Conservation (phyloP, 768 basidiomycete genomes). For the Mrakia frigida region DNA sequence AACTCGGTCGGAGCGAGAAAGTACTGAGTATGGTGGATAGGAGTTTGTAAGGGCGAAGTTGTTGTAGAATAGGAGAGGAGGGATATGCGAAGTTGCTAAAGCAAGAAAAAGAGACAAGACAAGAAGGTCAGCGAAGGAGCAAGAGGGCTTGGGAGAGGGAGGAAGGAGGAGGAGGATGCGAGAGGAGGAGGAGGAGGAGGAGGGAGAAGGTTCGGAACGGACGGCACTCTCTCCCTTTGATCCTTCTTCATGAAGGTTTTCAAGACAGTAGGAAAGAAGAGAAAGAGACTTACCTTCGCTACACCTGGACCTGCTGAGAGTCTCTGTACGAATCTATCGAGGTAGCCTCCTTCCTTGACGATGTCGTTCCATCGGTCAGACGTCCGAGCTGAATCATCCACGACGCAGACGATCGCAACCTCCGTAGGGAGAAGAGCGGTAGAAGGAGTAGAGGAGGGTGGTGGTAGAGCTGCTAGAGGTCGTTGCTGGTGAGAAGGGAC, state of each 20-base stretch:
- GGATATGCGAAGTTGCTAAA: background rate
- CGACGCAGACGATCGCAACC: slow-evolving; percentile 1
- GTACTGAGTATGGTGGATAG: slow-evolving; percentile 18
- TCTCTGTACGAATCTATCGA: slow-evolving; percentile 7
- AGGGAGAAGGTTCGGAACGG: background rate
- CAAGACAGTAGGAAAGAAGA: background rate
- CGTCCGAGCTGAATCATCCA: background rate
- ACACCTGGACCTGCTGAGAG: background rate
- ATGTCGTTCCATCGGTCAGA: slow-evolving; percentile 15
- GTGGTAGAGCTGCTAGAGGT: background rate
- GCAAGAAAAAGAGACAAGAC: background rate
- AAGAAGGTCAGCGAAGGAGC: background rate
- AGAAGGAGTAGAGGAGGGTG: background rate
- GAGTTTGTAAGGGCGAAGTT: background rate
- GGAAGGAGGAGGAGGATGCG: too few species aligned
- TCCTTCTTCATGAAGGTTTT: background rate
- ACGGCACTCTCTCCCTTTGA: background rate
- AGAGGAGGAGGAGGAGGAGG: background rate
- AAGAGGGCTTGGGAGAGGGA: too few species aligned
- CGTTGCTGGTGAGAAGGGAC: background rate
- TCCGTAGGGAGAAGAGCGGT: background rate
- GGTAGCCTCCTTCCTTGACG: slow-evolving; percentile 1
- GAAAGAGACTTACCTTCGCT: background rate
- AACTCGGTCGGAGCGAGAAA: slow-evolving; percentile 13
- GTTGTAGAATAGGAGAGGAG: background rate